These are phyloP conservation scores for Globisporangium sylvaticum DNA, from an alignment of 352 stramenopile genomes.

Conservation along the genomic window DNA sequence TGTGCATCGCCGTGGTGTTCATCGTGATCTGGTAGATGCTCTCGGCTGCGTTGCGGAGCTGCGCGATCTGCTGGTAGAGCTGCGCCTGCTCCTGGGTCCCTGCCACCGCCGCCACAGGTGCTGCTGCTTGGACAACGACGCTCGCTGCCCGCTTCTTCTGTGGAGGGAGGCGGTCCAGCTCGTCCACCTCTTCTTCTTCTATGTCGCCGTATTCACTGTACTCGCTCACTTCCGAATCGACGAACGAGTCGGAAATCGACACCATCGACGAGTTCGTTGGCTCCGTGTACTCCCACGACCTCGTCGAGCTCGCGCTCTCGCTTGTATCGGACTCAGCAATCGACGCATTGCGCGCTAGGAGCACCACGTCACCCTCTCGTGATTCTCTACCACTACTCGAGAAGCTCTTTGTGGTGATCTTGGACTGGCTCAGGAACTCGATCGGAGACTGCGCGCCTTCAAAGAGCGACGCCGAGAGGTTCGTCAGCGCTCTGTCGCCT, in stretches of 20 bases:
- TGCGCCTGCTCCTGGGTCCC: conserved; percentile 5
- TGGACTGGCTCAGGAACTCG: background rate
- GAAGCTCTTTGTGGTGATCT: background rate
- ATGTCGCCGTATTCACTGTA: background rate
- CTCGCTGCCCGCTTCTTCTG: background rate
- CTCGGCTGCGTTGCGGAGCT: conserved; percentile 39
- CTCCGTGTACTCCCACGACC: background rate
- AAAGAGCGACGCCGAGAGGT: conserved; percentile 1
- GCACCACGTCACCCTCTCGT: background rate
- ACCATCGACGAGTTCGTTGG: background rate
- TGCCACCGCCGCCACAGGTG: background rate
- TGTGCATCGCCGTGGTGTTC: conserved; percentile 2
- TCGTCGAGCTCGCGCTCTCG: background rate
- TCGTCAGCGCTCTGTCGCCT: background rate
- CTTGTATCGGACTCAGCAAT: background rate
- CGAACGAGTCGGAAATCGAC: background rate
- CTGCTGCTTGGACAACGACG: background rate
- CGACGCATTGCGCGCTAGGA: background rate
- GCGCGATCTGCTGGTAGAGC: conserved; percentile 42
- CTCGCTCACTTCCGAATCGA: background rate
- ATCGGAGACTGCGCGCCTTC: background rate
- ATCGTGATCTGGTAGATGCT: conserved; percentile 32
- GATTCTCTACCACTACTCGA: background rate
- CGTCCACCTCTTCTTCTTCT: background rate
- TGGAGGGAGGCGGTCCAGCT: background rate